Evolutionary conservation across 192 early-diverging fungal genomes (phyloP).

Genomic region (Podila minutissima): DNA sequence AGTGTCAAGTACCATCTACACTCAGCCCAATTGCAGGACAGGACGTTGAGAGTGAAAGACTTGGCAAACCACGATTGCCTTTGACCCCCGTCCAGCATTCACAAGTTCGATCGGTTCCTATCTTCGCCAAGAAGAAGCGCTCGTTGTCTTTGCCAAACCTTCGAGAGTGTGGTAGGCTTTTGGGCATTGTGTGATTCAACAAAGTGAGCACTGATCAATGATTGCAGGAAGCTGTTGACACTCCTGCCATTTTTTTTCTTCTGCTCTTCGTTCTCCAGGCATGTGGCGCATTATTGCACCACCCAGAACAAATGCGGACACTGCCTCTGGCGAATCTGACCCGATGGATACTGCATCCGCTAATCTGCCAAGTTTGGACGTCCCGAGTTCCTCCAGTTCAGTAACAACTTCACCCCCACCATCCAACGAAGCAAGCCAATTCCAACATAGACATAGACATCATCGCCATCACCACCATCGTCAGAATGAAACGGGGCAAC

Average conservation of each 20-base stretch:
- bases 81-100: constrained; percentile 3
- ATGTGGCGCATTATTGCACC: no score
- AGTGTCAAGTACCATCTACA: background rate
- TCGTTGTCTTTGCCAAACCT: constrained; percentile 23
- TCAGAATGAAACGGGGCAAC: background rate
- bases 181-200: background rate
- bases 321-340: background rate
- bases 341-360: background rate
- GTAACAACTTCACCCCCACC: background rate
- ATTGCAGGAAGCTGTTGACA: background rate
- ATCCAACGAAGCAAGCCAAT: background rate
- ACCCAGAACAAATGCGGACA: background rate
- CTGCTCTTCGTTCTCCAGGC: no score
- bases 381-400: background rate
- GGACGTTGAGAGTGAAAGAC: background rate
- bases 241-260: background rate
- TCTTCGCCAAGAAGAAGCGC: background rate
- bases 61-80: constrained; percentile 8
- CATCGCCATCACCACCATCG: constrained; percentile 11
- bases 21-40: background rate
- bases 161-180: constrained; percentile 6
- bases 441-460: background rate
- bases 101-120: background rate
- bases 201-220: background rate
- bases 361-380: background rate